Base-by-base conservation (phyloP, 805 yeast species). In the Tetrapisispora fleetii region DNA sequence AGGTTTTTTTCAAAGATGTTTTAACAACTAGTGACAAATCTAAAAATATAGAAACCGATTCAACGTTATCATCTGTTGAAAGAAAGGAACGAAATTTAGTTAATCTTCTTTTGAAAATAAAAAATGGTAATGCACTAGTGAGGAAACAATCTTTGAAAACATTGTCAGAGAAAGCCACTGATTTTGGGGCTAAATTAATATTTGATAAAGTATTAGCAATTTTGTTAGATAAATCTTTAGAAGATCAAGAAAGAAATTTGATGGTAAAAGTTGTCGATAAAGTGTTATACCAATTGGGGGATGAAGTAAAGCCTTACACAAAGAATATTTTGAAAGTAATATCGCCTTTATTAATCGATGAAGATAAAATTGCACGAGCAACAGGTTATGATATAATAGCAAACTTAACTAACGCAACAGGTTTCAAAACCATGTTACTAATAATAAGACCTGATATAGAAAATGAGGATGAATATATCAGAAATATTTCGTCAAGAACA, bases 361-460 rank as follows among this genome's bases (percentile, higher is more conserved):
- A 85, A 55, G 91, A 88, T 62, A 70, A 75, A 47, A 73, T 79
- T n/a, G 75, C 90, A 1, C 73, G 95, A 53, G 64, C 77, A 4
- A 93, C 86, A 60, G 93, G 95, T 1, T 72, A 85, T 43, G 95
- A 88, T 52, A 78, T 88, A 28, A 76, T 89, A 17, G 74, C 90
- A 0, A 82, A 78, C 51, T 67, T 91, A 19, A 71, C 95, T 3
- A 83, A 80, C 52, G 86, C 93, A 1, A 90, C 86, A 2, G 98
- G 98, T 0, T 66, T 90, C 33, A 76, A 89, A 0, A 80, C 79
- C 32, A 82, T 89, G 78, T 78, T 93, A n/a, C 72, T 87, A 1
- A 77, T 81, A 0, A 68, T 91, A 61, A 72, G 95, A 47, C 87
- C 93, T 0, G 95, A 88, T 63, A 76, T 93, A 40, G 95, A 85